Percentiles rank a stretch among this genome's conserved stretches.
Evolutionary conservation across 2,329 filamentous ascomycete genomes (phyloP).

Genomic region (Fusarium nelsonii): DNA sequence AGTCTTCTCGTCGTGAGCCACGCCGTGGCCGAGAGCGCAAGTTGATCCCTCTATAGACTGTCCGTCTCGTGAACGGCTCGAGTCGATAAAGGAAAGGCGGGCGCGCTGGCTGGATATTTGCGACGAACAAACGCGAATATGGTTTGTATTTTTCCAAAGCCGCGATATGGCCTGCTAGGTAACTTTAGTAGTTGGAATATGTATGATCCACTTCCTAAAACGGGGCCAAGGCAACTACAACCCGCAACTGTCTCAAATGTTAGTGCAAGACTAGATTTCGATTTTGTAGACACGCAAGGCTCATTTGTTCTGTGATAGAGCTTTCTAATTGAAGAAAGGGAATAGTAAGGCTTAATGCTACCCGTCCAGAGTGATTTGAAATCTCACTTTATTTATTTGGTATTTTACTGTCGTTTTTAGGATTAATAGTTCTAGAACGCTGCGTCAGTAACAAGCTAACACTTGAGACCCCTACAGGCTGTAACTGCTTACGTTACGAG

Average conservation of each 20-base stretch:
- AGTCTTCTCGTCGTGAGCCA: background rate
- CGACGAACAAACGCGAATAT: constrained; percentile 31
- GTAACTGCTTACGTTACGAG: constrained; percentile 27
- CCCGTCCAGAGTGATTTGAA: no score
- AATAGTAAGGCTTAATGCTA: no score
- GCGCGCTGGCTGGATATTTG: background rate
- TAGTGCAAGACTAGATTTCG: no score
- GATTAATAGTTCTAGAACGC: no score
- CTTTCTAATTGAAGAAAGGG: no score
- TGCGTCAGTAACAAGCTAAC: no score
- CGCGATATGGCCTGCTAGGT: constrained; percentile 17
- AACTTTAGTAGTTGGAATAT: constrained; percentile 5
- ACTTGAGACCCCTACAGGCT: background rate
- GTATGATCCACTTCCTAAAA: constrained; percentile 1
- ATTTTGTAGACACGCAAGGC: no score
- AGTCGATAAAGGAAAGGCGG: background rate
- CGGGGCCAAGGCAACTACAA: background rate
- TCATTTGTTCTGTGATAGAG: no score
- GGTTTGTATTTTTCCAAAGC: constrained; percentile 42
- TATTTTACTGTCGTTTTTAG: no score
- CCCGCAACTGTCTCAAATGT: no score
- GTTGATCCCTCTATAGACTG: background rate
- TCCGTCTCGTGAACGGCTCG: constrained; percentile 5
- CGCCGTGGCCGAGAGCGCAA: constrained; percentile 10
- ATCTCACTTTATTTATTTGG: no score